Evolutionary conservation across 208 protist species (phyloP).

Genomic region (Leishmania lainsoni): DNA sequence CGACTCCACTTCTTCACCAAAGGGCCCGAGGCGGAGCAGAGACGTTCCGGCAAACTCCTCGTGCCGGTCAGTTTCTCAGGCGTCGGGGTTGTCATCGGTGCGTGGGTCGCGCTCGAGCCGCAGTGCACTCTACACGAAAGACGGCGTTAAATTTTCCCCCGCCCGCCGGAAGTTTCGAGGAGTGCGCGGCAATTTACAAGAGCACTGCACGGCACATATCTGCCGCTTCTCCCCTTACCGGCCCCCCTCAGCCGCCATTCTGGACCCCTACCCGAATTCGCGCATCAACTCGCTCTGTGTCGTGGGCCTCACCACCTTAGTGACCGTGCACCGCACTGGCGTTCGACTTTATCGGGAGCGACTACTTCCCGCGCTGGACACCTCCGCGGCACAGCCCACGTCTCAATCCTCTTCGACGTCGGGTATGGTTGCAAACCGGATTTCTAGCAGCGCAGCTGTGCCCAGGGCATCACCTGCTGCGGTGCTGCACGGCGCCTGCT

Average conservation of each 20-base stretch:
- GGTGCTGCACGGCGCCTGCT: not conserved
- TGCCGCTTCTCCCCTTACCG: slow-evolving; percentile 18
- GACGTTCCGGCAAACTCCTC: not conserved
- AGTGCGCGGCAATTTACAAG: not conserved
- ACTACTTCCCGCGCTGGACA: not conserved
- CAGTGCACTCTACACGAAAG: not conserved
- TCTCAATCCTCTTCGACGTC: not conserved
- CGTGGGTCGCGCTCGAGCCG: not conserved
- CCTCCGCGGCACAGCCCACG: not conserved
- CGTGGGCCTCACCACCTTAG: slow-evolving; percentile 32
- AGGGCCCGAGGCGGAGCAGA: not conserved
- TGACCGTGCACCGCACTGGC: slow-evolving; percentile 52
- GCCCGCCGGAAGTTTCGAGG: not conserved
- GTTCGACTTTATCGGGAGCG: slow-evolving; percentile 45
- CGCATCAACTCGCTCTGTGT: slow-evolving; percentile 39
- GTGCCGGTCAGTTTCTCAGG: not conserved
- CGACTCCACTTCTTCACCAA: not conserved
- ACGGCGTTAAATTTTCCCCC: not conserved
- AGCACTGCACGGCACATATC: slow-evolving; percentile 25
- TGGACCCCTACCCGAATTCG: slow-evolving; percentile 52
- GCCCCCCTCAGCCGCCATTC: slow-evolving; percentile 27
- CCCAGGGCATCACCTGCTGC: not conserved
- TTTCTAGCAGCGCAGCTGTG: not conserved
- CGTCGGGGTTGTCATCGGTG: not conserved
- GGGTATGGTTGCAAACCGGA: not conserved